A percentile compares a stretch with the other conserved stretches of the same genome.
phyloP scores from a whole-genome alignment of 2,329 filamentous ascomycete species.

The Nemania sp. region DNA sequence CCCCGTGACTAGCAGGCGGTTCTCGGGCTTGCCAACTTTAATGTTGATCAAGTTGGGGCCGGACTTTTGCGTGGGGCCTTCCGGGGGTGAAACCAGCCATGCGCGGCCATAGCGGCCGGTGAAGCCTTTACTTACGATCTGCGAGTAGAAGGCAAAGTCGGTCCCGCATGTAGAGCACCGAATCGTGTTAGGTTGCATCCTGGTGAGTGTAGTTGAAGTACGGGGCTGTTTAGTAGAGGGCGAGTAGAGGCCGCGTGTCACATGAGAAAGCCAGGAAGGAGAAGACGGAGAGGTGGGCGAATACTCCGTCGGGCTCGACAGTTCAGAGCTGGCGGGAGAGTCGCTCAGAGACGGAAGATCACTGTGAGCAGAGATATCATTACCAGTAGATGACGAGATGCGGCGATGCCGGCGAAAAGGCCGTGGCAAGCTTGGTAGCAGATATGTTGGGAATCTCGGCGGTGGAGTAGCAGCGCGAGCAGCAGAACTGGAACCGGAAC shows the following conservation, averaged over 20 bases:
- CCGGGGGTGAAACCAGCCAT: slow-evolving; percentile 65
- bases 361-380: slow-evolving; percentile 42
- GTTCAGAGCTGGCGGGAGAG: slow-evolving; percentile 53
- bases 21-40: slow-evolving; percentile 65
- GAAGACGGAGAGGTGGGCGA: slow-evolving; percentile 45
- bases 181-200: slow-evolving; percentile 65
- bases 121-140: slow-evolving; percentile 75
- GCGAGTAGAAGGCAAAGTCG: slow-evolving; percentile 70
- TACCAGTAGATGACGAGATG: slow-evolving; percentile 50
- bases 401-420: slow-evolving; percentile 59
- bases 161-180: slow-evolving; percentile 69
- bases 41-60: slow-evolving; percentile 63
- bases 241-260: slow-evolving; percentile 37
- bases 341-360: slow-evolving; percentile 52
- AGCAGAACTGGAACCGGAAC: background rate
- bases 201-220: slow-evolving; percentile 54
- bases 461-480: slow-evolving; percentile 33
- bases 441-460: slow-evolving; percentile 63
- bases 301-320: slow-evolving; percentile 44
- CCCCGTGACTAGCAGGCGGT: slow-evolving; percentile 70
- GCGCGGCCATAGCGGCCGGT: slow-evolving; percentile 74
- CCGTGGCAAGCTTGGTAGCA: slow-evolving; percentile 64
- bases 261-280: slow-evolving; percentile 43
- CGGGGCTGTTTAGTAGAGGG: slow-evolving; percentile 33
- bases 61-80: slow-evolving; percentile 33